Percentiles rank a stretch among this genome's conserved stretches.
Evolutionary conservation across 352 stramenopile species (phyloP).

Genomic region (Phytopythium cucurbitacearum): DNA sequence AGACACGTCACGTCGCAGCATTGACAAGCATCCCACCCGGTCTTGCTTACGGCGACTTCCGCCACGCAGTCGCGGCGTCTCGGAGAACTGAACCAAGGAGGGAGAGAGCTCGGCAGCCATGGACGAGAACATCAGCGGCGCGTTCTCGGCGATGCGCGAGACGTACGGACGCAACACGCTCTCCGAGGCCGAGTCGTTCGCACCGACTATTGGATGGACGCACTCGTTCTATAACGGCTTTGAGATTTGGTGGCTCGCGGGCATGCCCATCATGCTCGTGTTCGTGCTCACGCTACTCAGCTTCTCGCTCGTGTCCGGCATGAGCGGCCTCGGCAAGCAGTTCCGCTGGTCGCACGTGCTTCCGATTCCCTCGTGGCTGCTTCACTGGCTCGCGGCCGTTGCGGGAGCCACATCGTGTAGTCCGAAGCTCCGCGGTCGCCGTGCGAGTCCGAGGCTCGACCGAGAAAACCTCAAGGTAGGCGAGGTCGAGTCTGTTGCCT

Average conservation of each 20-base stretch:
- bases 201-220: constrained; percentile 25
- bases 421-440: constrained; percentile 6
- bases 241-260: constrained; percentile 83
- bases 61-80: neutral
- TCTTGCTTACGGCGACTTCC: neutral
- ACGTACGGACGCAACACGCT: constrained; percentile 54
- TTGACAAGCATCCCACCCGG: constrained; percentile 9
- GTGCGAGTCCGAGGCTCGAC: constrained; percentile 3
- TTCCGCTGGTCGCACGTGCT: constrained; percentile 19
- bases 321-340: constrained; percentile 46
- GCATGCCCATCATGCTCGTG: constrained; percentile 69
- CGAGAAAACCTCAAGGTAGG: constrained; percentile 23
- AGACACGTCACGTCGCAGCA: constrained; percentile 20
- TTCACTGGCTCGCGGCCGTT: constrained; percentile 10
- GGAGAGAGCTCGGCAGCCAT: constrained; percentile 12
- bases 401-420: constrained; percentile 8
- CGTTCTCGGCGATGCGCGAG: constrained; percentile 43
- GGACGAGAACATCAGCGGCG: constrained; percentile 66
- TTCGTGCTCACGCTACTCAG: constrained; percentile 72
- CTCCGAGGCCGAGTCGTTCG: constrained; percentile 31
- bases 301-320: constrained; percentile 59
- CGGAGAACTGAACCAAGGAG: neutral
- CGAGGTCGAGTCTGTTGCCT: neutral
- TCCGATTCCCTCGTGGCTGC: constrained; percentile 6
- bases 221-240: constrained; percentile 77